Base-by-base conservation (phyloP, 805 yeast genomes). In the Yarrowia osloensis region DNA sequence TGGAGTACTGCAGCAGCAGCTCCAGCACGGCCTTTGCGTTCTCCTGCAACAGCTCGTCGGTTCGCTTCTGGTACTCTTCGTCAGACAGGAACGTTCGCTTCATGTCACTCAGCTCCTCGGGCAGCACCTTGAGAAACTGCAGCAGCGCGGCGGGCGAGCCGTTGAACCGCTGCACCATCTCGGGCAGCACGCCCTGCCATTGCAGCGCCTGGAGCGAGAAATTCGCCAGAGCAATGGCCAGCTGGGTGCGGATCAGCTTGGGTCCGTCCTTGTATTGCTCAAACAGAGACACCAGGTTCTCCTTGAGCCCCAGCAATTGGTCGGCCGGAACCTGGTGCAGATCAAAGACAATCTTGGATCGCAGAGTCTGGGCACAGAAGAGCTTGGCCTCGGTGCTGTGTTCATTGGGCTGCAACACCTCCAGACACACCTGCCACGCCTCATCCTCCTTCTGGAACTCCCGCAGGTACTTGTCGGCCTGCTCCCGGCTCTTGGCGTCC, bases 361-460 rank as follows among this genome's bases (percentile, higher is more conserved):
- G 81, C 69, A 95, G 78, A 0, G 99, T 95, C 76, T 96, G 99
- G 0, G 98, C 89, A 17, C 94, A 88, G 79, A 96, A 95, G 73
- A 95, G 81, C 72, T 86, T 87, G 62, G 89, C 78, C 73, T 88
- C 90, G 50, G 86, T 70, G 4, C 85, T 77, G 33, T 70, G 70
- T 4, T 73, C 74, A 21, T 70, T 71, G 6, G 76, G 72, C 11
- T 73, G 63, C 28, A 92, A 81, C 1, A 89, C 81, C 55, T 81
- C 80, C 73, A 88, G 88, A 39, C 87, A 82, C 1, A 85, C 73
- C 33, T 82, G 80, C 99, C 99, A 95, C 0, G 98, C 95, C 24
- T 73, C 78, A 7, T 76, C 67, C 73, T 75, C 42, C 33, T 92
- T 88, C 77, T 95, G 98, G 77, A 95, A 95, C 35, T 82, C 78